Percentiles rank a stretch among this genome's conserved stretches.
phyloP scores from a whole-genome alignment of 129 eudicot genomes.

The Smallanthus sonchifolius region DNA sequence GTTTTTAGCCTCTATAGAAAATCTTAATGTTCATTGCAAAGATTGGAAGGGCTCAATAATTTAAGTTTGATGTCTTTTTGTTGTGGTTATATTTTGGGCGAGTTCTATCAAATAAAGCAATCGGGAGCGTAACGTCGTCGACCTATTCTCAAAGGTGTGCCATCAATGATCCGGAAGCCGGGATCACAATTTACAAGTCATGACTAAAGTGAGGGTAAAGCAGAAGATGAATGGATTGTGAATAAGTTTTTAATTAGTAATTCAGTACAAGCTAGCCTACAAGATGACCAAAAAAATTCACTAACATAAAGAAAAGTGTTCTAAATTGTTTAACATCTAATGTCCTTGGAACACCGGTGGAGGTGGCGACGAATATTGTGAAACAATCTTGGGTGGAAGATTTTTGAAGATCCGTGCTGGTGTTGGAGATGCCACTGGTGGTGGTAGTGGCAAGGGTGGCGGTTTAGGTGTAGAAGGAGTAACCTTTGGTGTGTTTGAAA shows the following conservation, averaged over 20 bases:
- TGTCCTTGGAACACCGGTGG: constrained; percentile 57
- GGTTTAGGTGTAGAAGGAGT: constrained; percentile 10
- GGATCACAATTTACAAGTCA: background rate
- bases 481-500: constrained; percentile 7
- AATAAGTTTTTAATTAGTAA: constrained; percentile 11
- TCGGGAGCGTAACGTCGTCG: too few species aligned
- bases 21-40: too few species aligned
- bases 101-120: too few species aligned
- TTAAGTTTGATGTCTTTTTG: too few species aligned
- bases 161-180: too few species aligned
- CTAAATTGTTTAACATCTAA: constrained; percentile 27
- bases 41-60: too few species aligned
- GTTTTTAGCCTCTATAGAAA: too few species aligned
- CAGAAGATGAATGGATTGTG: constrained; percentile 10
- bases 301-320: constrained; percentile 11
- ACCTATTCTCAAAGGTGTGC: too few species aligned
- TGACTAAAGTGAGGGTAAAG: background rate
- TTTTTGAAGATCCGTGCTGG: background rate
- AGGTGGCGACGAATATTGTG: constrained; percentile 37
- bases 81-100: too few species aligned
- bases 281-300: constrained; percentile 15
- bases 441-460: background rate
- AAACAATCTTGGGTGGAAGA: constrained; percentile 48
- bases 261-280: constrained; percentile 30
- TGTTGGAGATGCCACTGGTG: background rate